Evolutionary conservation across 495 filamentous ascomycete species (phyloP).

Genomic region (Xylaria intraflava): DNA sequence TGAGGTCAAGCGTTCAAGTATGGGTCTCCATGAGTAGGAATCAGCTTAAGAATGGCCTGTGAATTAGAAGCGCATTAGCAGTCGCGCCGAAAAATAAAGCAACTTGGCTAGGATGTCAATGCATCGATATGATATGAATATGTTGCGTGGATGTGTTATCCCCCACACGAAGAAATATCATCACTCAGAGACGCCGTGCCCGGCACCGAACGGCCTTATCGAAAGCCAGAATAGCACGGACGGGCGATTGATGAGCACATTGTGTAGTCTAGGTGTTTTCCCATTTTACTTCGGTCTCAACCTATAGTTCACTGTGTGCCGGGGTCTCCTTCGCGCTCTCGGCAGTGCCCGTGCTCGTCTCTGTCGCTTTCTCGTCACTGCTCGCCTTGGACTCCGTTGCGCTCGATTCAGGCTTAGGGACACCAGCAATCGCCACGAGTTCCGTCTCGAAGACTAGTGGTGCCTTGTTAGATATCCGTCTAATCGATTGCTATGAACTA

Average conservation of each 20-base stretch:
- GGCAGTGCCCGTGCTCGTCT: constrained; percentile 33
- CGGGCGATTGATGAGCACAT: neutral
- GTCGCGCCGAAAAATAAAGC: too few relatives aligned
- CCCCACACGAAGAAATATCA: too few relatives aligned
- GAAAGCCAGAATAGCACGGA: neutral
- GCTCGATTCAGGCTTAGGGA: constrained; percentile 49
- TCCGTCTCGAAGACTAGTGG: constrained; percentile 81
- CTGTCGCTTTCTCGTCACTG: constrained; percentile 25
- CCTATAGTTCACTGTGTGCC: constrained; percentile 49
- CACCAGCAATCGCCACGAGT: constrained; percentile 79
- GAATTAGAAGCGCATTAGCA: too few relatives aligned
- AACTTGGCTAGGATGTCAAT: too few relatives aligned
- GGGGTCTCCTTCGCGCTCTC: constrained; percentile 40
- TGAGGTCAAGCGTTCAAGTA: too few relatives aligned
- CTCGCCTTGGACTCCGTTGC: constrained; percentile 35
- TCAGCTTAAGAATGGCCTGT: too few relatives aligned
- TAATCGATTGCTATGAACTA: neutral
- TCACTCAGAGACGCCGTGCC: neutral
- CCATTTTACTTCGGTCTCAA: neutral
- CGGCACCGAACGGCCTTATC: too few relatives aligned
- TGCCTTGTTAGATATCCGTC: constrained; percentile 7
- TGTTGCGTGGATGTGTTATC: too few relatives aligned
- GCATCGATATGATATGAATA: too few relatives aligned
- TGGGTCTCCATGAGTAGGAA: too few relatives aligned
- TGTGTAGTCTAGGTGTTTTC: neutral